phyloP scores from a whole-genome alignment of 768 basidiomycete species.

The Mrakia gelida region DNA sequence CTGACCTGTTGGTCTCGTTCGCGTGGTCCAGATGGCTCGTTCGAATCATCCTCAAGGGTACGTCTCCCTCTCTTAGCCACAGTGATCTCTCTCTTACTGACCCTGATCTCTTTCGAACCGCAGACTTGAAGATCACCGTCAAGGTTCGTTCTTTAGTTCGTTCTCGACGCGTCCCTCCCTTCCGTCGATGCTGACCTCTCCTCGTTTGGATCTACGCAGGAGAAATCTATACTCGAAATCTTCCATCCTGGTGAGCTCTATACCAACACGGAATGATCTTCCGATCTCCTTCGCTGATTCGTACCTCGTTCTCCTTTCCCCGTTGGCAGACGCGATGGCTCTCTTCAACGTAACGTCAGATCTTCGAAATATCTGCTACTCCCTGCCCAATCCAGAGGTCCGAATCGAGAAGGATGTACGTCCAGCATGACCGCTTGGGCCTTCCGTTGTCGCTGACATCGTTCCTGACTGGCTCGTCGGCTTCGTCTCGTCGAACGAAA shows the following conservation, averaged over 20 bases:
- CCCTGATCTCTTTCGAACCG: neutral
- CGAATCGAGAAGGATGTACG: slow-evolving; percentile 47
- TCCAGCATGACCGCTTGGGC: too few species aligned
- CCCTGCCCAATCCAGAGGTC: slow-evolving; percentile 69
- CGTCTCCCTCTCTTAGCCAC: neutral
- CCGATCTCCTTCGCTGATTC: neutral
- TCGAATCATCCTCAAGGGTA: slow-evolving; percentile 93
- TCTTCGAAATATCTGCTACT: slow-evolving; percentile 87
- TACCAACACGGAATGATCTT: neutral
- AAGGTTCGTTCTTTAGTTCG: slow-evolving; percentile 45
- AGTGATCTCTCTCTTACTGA: neutral
- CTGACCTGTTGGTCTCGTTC: neutral
- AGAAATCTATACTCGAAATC: slow-evolving; percentile 82
- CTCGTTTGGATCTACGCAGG: slow-evolving; percentile 44
- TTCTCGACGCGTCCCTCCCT: neutral
- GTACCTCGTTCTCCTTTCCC: too few species aligned
- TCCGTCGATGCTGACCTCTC: neutral
- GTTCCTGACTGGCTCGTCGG: too few species aligned
- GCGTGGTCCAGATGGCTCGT: slow-evolving; percentile 63
- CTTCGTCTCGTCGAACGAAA: too few species aligned
- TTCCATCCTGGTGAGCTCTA: slow-evolving; percentile 62
- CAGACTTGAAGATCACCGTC: slow-evolving; percentile 86
- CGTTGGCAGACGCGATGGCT: slow-evolving; percentile 68
- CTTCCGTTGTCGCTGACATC: too few species aligned
- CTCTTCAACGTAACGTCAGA: slow-evolving; percentile 96